phyloP scores from a whole-genome alignment of 2,329 filamentous ascomycete genomes.

The Fusarium ramigenum region DNA sequence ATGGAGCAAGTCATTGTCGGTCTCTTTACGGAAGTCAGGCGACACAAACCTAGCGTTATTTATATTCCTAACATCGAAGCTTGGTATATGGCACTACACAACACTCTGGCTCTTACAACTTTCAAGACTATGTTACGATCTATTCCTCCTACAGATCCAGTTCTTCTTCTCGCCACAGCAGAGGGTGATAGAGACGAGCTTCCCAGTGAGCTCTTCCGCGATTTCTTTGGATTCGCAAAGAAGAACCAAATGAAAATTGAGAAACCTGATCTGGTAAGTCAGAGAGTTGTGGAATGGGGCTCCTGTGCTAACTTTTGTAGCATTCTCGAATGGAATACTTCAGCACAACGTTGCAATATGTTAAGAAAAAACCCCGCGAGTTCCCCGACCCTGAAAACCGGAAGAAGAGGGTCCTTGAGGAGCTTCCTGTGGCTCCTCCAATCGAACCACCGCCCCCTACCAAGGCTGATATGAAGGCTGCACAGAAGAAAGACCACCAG shows the following conservation, averaged over 20 bases:
- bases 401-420: constrained; percentile 84
- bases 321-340: constrained; percentile 83
- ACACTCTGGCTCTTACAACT: constrained; percentile 77
- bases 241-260: constrained; percentile 78
- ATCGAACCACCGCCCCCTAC: constrained; percentile 73
- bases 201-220: constrained; percentile 70
- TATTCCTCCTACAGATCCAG: constrained; percentile 88
- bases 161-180: constrained; percentile 86
- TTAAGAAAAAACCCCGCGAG: constrained; percentile 81
- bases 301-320: constrained; percentile 45
- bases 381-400: constrained; percentile 89
- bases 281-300: background rate
- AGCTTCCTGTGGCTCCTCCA: constrained; percentile 77
- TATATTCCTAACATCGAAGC: constrained; percentile 90
- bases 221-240: constrained; percentile 86
- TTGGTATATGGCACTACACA: constrained; percentile 76
- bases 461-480: constrained; percentile 81
- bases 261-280: constrained; percentile 70
- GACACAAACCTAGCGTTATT: constrained; percentile 95
- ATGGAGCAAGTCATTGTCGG: constrained; percentile 90
- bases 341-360: constrained; percentile 74
- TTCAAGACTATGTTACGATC: constrained; percentile 85
- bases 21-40: constrained; percentile 89
- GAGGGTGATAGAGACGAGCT: constrained; percentile 74
- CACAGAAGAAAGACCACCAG: constrained; percentile 84